A percentile compares a stretch with the other conserved stretches of the same genome.
Evolutionary conservation across 768 basidiomycete species (phyloP).

Genomic region (Leccinum imitatum): DNA sequence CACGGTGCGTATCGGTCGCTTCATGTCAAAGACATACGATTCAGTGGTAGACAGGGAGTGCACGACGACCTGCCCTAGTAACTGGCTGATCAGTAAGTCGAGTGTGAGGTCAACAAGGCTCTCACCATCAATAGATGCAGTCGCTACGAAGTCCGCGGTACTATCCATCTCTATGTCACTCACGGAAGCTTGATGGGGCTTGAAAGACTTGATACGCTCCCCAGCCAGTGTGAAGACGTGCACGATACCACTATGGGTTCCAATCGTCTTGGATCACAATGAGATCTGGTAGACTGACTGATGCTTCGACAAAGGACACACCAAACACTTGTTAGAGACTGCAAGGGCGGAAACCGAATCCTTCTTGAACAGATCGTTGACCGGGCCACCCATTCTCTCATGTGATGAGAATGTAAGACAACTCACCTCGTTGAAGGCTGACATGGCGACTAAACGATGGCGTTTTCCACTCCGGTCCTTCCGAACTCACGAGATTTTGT

Average conservation of each 20-base stretch:
- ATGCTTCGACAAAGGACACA: slow-evolving; percentile 30
- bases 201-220: slow-evolving; percentile 82
- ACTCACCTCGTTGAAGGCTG: too few relatives aligned
- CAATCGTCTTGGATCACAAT: slow-evolving; percentile 62
- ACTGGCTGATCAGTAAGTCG: slow-evolving; percentile 33
- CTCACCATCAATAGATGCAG: slow-evolving; percentile 91
- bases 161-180: slow-evolving; percentile 82
- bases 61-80: too few relatives aligned
- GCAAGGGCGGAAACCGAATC: slow-evolving; percentile 86
- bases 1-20: slow-evolving; percentile 87
- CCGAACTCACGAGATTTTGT: too few relatives aligned
- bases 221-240: slow-evolving; percentile 82
- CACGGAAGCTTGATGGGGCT: slow-evolving; percentile 86
- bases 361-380: slow-evolving; percentile 79
- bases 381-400: slow-evolving; percentile 68
- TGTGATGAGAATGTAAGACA: too few relatives aligned
- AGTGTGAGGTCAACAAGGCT: slow-evolving; percentile 37
- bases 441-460: too few relatives aligned
- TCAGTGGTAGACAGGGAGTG: too few relatives aligned
- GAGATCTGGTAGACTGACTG: neutral
- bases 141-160: slow-evolving; percentile 86
- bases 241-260: slow-evolving; percentile 91
- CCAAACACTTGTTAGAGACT: slow-evolving; percentile 72
- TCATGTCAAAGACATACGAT: slow-evolving; percentile 52
- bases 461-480: too few relatives aligned